These are phyloP conservation scores for Rutstroemia sydowiana DNA, from an alignment of 2,329 filamentous ascomycete genomes.

Conservation along the genomic window DNA sequence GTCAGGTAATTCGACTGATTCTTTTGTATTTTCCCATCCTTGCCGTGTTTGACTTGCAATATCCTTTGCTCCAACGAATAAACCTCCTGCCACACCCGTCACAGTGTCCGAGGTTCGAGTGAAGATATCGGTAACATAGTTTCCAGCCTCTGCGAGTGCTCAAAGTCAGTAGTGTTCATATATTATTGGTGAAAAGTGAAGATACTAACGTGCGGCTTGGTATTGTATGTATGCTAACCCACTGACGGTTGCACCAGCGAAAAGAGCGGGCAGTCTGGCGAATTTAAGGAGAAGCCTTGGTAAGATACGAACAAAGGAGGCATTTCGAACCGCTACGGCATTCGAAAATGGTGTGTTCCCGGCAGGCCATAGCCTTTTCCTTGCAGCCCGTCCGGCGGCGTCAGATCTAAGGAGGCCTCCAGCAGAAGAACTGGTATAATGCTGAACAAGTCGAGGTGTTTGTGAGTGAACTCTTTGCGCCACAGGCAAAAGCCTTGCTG, in stretches of 20 bases:
- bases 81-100: slow-evolving; percentile 55
- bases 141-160: slow-evolving; percentile 55
- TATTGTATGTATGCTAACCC: slow-evolving; percentile 92
- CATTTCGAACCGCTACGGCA: slow-evolving; percentile 55
- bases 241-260: slow-evolving; percentile 81
- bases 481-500: slow-evolving; percentile 62
- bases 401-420: slow-evolving; percentile 64
- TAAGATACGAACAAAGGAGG: slow-evolving; percentile 58
- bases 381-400: slow-evolving; percentile 51
- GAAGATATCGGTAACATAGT: slow-evolving; percentile 69
- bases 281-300: slow-evolving; percentile 91
- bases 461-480: slow-evolving; percentile 52
- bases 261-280: slow-evolving; percentile 78
- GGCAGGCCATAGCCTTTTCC: slow-evolving; percentile 66
- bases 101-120: slow-evolving; percentile 66
- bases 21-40: slow-evolving; percentile 80
- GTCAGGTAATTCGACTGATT: slow-evolving; percentile 61
- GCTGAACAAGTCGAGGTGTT: slow-evolving; percentile 57
- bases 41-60: slow-evolving; percentile 71
- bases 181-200: not conserved
- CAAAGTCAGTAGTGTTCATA: not conserved
- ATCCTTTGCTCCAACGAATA: slow-evolving; percentile 66
- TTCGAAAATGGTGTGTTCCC: slow-evolving; percentile 79
- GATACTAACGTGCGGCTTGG: slow-evolving; percentile 70
- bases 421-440: slow-evolving; percentile 46